A percentile compares a stretch with the other conserved stretches of the same genome.
These are phyloP conservation scores for Rhodamnia rubescens DNA, from an alignment of 345 rosid genomes.

Conservation along the genomic window DNA sequence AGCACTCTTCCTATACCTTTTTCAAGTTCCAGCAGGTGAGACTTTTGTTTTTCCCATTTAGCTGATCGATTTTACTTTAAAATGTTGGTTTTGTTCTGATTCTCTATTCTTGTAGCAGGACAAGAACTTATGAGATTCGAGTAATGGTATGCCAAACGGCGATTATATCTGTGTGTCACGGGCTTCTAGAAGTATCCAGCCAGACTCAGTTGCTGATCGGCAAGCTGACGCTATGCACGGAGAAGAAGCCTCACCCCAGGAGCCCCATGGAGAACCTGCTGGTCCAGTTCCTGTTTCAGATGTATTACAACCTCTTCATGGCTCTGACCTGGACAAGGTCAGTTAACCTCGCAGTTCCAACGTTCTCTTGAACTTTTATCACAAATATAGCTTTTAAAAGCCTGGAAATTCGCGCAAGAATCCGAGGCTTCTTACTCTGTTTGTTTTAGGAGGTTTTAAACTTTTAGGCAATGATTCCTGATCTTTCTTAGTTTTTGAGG, in stretches of 20 bases:
- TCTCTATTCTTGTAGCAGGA: constrained; percentile 21
- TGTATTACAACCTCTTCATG: constrained; percentile 7
- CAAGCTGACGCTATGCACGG: constrained; percentile 10
- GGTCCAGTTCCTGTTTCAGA: constrained; percentile 11
- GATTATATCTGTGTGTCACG: constrained; percentile 23
- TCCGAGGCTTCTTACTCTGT: neutral
- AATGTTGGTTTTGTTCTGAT: neutral
- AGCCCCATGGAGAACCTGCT: constrained; percentile 8
- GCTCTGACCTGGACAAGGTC: constrained; percentile 18
- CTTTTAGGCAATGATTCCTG: neutral
- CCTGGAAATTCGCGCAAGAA: neutral
- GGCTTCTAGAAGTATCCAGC: constrained; percentile 5
- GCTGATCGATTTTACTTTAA: neutral
- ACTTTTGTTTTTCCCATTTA: neutral
- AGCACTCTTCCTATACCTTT: constrained; percentile 10
- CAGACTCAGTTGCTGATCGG: constrained; percentile 12
- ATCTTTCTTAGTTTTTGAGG: neutral
- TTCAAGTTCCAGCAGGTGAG: constrained; percentile 36
- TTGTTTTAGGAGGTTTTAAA: neutral
- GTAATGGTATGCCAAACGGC: constrained; percentile 19
- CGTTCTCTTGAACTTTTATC: neutral
- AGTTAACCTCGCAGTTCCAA: neutral
- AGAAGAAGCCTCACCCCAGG: constrained; percentile 15
- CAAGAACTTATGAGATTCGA: constrained; percentile 23
- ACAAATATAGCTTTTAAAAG: neutral